phyloP scores from a whole-genome alignment of 2,329 filamentous ascomycete species.

The Periconia sp. region DNA sequence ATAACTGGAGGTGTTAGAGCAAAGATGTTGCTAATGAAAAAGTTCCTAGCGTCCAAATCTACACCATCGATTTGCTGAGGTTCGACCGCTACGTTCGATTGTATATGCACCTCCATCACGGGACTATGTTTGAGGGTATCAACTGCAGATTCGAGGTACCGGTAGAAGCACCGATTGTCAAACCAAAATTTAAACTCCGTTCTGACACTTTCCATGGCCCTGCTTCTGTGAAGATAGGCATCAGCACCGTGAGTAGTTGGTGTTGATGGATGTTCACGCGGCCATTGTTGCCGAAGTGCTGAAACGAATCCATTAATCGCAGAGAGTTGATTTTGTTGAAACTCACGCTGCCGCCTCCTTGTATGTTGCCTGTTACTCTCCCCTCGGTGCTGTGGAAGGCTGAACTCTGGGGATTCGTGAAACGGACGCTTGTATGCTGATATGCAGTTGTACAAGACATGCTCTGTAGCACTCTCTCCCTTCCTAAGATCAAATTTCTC shows the following conservation, averaged over 20 bases:
- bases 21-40: slow-evolving; percentile 9
- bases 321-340: slow-evolving; percentile 2
- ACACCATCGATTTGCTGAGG: background rate
- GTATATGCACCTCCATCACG: too few relatives aligned
- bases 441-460: slow-evolving; percentile 1
- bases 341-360: slow-evolving; percentile 8
- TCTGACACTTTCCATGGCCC: slow-evolving; percentile 19
- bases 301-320: slow-evolving; percentile 15
- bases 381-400: slow-evolving; percentile 7
- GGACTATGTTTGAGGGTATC: too few relatives aligned
- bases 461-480: slow-evolving; percentile 7
- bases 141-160: slow-evolving; percentile 24
- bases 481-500: slow-evolving; percentile 7
- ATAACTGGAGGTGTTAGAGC: background rate
- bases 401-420: background rate
- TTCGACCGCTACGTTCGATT: background rate
- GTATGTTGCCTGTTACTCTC: slow-evolving; percentile 16
- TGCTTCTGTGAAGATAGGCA: slow-evolving; percentile 15
- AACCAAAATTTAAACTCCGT: slow-evolving; percentile 19
- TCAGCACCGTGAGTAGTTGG: slow-evolving; percentile 5
- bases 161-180: slow-evolving; percentile 45
- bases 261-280: slow-evolving; percentile 7
- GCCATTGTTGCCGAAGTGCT: slow-evolving; percentile 22
- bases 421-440: background rate
- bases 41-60: slow-evolving; percentile 1